Evolutionary conservation across 768 basidiomycete genomes (phyloP), one percentile per base, ranked within the genome.

Genomic region (Agrocybe chaxingu): DNA sequence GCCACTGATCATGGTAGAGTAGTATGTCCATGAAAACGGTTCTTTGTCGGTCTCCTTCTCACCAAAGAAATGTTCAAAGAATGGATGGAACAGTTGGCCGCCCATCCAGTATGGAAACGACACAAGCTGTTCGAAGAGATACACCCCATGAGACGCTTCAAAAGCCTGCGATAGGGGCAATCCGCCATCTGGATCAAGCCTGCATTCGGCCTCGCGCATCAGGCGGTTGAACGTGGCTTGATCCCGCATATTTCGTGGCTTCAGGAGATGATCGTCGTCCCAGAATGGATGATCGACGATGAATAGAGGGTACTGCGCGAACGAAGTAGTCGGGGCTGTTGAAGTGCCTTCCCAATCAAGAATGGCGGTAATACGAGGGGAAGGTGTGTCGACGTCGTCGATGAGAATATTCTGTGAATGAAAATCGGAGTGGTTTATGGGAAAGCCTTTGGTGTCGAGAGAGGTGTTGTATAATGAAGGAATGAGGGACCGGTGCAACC

Each of bases 351-450:
- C 59, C 59, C 59, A 61, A 38, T 58, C 59, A 13, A 61, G 48
- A 30, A 60, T 16, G 9, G 40, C 48, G 1, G 13, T 44, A 39
- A 52, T 52, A 11, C 42, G 50, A 16, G 45, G 54, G 32, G 7
- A 31, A 39, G 45, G 7, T 24, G 24, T 24, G 45, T 52, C 45
- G 16, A 47, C 18, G 39, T 60, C 51, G 13, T 32, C 37, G 29
- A 56, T 42, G 52, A 60, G 50, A 49, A 58, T 58, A 18, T 60
- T 60, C 47, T 60, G 54, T 7, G 59, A 60, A 41, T 60, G 59
- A 42, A 60, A 60, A 38, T 60, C 54, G 38, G 54, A 57, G 24
- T 51, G 59, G 42, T 36, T 46, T 16, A 60, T 51, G 2, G 51
- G 59, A 45, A 31, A 56, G 8, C 58, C 59, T 35, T 42, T 11